Evolutionary conservation across 108 stramenopile genomes (phyloP), one percentile per base, ranked within the genome.

Genomic region (Discostella stelligeroides): DNA sequence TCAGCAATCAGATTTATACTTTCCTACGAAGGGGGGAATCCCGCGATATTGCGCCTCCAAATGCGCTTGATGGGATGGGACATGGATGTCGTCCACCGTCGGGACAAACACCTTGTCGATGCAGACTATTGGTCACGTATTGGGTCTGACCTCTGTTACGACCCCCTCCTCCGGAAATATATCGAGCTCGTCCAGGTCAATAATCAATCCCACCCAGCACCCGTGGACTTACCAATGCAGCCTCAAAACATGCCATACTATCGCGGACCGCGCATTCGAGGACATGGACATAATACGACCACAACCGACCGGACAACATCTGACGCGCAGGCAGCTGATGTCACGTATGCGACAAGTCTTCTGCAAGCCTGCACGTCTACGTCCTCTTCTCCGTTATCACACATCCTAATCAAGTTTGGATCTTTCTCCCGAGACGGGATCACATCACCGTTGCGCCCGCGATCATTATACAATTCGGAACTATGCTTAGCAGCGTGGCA

Each of bases 181-280:
- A 23, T 54, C 28, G 25, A 54, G 15, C 28, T 54, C 3, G 25
- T 27, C 28, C 53, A 27, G 4, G 23, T n/a, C n/a, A n/a, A n/a
- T n/a, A n/a, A n/a, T n/a, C n/a, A n/a, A n/a, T n/a, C n/a, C n/a
- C n/a, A n/a, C n/a, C n/a, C n/a, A n/a, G n/a, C n/a, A n/a, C n/a
- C n/a, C n/a, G n/a, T n/a, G n/a, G n/a, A n/a, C n/a, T 27, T 54
- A n/a, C 23, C 53, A 6, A 54, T 54, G 53, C 23, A 28, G 4
- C 53, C 51, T 1, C 25, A 54, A 12, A 54, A 54, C n/a, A 54
- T 54, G 53, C 53, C 53, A 12, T 54, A 54, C 53, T 54, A 54
- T n/a, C n/a, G n/a, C n/a, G n/a, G n/a, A n/a, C n/a, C n/a, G n/a
- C n/a, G n/a, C n/a, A n/a, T n/a, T n/a, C 9, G n/a, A n/a, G 7